A percentile compares a stretch with the other conserved stretches of the same genome.
These are phyloP conservation scores for Ogataea glucozyma DNA, from an alignment of 805 yeast genomes.

Conservation along the genomic window DNA sequence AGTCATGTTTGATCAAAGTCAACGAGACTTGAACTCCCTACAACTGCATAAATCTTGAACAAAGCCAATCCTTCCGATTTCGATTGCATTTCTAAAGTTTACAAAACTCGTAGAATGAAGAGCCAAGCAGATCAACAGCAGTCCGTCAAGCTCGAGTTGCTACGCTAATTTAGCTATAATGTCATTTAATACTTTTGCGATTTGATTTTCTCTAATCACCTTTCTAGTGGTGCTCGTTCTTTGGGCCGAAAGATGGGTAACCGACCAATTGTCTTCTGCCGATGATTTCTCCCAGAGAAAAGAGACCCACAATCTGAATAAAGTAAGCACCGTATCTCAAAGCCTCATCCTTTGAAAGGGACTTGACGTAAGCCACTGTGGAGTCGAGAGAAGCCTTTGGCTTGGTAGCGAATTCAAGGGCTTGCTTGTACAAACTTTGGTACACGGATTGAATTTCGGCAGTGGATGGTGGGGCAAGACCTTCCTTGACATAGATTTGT, in stretches of 20 bases:
- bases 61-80: too few species aligned
- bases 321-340: constrained; percentile 72
- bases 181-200: not conserved
- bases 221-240: constrained; percentile 35
- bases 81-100: too few species aligned
- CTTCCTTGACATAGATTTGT: constrained; percentile 87
- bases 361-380: constrained; percentile 44
- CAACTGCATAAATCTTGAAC: too few species aligned
- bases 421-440: constrained; percentile 49
- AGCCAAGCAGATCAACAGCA: not conserved
- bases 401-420: constrained; percentile 47
- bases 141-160: not conserved
- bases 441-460: constrained; percentile 78
- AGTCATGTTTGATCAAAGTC: too few species aligned
- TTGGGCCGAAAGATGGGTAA: constrained; percentile 66
- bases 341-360: constrained; percentile 51
- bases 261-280: constrained; percentile 96
- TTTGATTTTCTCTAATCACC: too few species aligned
- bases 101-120: too few species aligned
- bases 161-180: not conserved
- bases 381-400: constrained; percentile 59
- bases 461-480: constrained; percentile 84
- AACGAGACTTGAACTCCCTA: too few species aligned
- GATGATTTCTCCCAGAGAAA: constrained; percentile 91
- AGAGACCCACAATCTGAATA: constrained; percentile 85